Evolutionary conservation across 2,329 filamentous ascomycete species (phyloP).

Genomic region (Cryphonectria carpinicola): DNA sequence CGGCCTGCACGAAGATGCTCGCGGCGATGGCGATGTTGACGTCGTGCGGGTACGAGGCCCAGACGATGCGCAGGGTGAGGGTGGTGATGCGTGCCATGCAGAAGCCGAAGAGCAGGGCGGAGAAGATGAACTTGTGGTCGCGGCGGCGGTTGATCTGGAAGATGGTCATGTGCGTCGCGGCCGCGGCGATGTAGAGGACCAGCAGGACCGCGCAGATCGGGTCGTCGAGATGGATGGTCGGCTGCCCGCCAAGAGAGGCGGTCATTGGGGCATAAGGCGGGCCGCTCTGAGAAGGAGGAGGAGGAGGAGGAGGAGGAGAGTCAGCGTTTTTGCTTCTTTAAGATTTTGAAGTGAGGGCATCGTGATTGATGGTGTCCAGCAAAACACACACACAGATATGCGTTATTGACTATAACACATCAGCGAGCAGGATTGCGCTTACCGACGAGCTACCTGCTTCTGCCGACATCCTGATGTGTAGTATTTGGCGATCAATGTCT

Average conservation of each 20-base stretch:
- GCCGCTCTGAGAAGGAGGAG: conserved; percentile 27
- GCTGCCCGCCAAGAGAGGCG: conserved; percentile 61
- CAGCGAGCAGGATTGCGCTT: not conserved
- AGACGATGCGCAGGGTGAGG: conserved; percentile 56
- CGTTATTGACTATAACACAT: not conserved
- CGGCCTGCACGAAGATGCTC: conserved; percentile 72
- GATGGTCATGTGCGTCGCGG: conserved; percentile 61
- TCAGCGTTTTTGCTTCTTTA: not conserved
- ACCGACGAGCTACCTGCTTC: not conserved
- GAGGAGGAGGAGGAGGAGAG: not conserved
- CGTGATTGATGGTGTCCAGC: not conserved
- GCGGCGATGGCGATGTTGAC: conserved; percentile 59
- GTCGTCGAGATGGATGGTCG: conserved; percentile 62
- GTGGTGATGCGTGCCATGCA: conserved; percentile 58
- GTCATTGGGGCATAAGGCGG: conserved; percentile 47
- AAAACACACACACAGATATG: not conserved
- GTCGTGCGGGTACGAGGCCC: conserved; percentile 49
- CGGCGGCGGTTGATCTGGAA: conserved; percentile 55
- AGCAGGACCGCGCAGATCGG: conserved; percentile 69
- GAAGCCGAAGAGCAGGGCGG: conserved; percentile 61
- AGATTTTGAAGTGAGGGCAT: not conserved
- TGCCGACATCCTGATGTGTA: not conserved
- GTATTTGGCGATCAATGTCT: not conserved
- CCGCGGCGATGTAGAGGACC: conserved; percentile 57
- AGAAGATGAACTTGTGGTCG: conserved; percentile 64